Base-by-base conservation (phyloP, 768 basidiomycete species). In the Flagelloscypha sp. region DNA sequence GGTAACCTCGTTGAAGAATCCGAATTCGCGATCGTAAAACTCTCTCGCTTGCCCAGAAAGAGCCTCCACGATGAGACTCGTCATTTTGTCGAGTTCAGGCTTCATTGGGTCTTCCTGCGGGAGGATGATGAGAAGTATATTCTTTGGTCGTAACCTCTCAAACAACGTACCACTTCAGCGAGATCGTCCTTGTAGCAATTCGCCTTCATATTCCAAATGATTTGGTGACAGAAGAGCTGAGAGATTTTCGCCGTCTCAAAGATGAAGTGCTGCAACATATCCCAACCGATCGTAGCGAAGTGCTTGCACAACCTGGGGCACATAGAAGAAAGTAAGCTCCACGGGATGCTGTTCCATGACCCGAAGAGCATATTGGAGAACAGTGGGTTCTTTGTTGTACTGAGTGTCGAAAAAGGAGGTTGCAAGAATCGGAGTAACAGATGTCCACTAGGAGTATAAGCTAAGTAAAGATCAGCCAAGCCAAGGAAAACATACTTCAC, bases 151-250 rank as follows among this genome's bases (percentile, higher is more conserved):
- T n/a, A n/a, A n/a, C n/a, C n/a, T n/a, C n/a, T n/a, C n/a, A n/a
- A n/a, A n/a, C n/a, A 35, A 64, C 75, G 33, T 48, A 86, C 89
- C 40, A 84, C 67, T 55, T 93, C 92, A 10, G 78, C 88, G 6
- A 69, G 64, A 49, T 98, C 95, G 48, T 92, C 94, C 48, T 84
- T 88, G 56, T 79, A 95, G 43, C 86, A 90, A 50, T 99, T 99
- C 4, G 95, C 95, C 50, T 94, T 94, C 95, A 98, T 98, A 56
- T 98, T 99, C 95, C 95, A 99, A 43, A 99, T 88, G 44, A 98
- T 98, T 62, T 99, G 95, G 54, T 99, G 95, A 53, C 95, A 99
- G 65, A 99, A 99, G 16, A 90, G 59, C 54, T 94, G 93, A 2
- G 94, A 98, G 35, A 98, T 89, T 61, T 88, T 94, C 6, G 94